These are phyloP conservation scores for Rhodotorula sp. DNA, from an alignment of 1,284 basidiomycete species.

Conservation along the genomic window DNA sequence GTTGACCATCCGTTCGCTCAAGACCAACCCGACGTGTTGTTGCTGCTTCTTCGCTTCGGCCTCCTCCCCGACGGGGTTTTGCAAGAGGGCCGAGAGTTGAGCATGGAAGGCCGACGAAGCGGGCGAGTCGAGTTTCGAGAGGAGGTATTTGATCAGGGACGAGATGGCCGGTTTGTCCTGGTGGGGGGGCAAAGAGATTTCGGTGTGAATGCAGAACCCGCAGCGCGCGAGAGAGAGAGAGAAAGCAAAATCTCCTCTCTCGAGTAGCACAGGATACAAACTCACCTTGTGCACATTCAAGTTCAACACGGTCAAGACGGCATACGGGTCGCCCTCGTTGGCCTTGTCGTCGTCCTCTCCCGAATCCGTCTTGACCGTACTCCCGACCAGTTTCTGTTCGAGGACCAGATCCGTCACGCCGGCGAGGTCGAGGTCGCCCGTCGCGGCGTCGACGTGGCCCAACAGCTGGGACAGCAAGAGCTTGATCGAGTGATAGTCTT, in stretches of 20 bases:
- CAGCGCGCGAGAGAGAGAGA: no score
- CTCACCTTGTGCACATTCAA: constrained; percentile 71
- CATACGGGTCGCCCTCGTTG: constrained; percentile 33
- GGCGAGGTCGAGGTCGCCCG: constrained; percentile 60
- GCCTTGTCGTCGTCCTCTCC: constrained; percentile 46
- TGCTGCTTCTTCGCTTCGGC: constrained; percentile 6
- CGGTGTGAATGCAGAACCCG: no score
- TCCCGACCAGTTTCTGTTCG: constrained; percentile 71
- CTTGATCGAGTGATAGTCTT: constrained; percentile 84
- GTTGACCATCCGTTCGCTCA: constrained; percentile 84
- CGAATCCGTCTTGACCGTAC: constrained; percentile 86
- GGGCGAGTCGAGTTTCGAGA: constrained; percentile 60
- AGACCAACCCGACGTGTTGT: constrained; percentile 69
- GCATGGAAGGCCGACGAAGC: constrained; percentile 43
- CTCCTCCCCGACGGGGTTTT: constrained; percentile 43
- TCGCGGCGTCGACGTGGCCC: constrained; percentile 69
- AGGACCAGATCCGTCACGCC: constrained; percentile 76
- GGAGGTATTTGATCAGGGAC: constrained; percentile 67
- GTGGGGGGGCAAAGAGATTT: constrained; percentile 45
- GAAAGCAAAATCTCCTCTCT: no score
- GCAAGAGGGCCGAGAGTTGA: constrained; percentile 31
- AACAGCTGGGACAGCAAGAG: constrained; percentile 76
- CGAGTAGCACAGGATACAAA: neutral
- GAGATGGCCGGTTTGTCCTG: constrained; percentile 70
- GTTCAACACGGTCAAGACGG: constrained; percentile 75